Conservation (phyloP, 148 eudicot genomes). For the Vaccinium darrowii region DNA sequence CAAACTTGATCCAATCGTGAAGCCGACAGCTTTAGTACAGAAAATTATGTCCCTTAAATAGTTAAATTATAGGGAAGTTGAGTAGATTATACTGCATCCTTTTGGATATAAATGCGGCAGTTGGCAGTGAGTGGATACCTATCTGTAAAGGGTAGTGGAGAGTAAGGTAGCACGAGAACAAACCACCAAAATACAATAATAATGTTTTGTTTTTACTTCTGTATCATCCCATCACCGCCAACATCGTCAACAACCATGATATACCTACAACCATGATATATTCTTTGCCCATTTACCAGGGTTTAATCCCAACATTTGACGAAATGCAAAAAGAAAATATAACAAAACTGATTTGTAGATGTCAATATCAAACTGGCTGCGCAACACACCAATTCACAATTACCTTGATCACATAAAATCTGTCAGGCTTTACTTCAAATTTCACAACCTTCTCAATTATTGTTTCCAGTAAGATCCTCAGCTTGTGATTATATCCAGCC, state of each 20-base stretch:
- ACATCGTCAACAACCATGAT: neutral
- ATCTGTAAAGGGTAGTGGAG: neutral
- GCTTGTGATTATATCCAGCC: conserved; percentile 86
- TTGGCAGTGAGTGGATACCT: neutral
- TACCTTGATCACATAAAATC: conserved; percentile 95
- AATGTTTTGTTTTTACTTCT: neutral
- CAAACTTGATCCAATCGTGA: neutral
- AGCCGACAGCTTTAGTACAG: neutral
- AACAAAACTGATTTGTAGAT: conserved; percentile 1
- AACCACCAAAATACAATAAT: neutral
- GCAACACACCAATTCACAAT: neutral
- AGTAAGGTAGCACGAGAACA: neutral
- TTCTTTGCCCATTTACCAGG: neutral
- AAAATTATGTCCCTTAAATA: neutral
- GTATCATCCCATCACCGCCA: neutral
- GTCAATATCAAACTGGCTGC: neutral
- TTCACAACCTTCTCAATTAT: conserved; percentile 73
- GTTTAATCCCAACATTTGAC: neutral
- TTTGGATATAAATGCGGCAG: neutral
- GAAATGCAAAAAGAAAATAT: neutral
- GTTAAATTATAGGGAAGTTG: neutral
- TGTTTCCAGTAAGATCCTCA: conserved; percentile 76
- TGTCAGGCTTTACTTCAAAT: conserved; percentile 85
- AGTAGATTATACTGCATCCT: neutral
- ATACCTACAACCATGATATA: neutral